Evolutionary conservation across 192 early-diverging fungal species (phyloP).

Genomic region (Coemansia sp.): DNA sequence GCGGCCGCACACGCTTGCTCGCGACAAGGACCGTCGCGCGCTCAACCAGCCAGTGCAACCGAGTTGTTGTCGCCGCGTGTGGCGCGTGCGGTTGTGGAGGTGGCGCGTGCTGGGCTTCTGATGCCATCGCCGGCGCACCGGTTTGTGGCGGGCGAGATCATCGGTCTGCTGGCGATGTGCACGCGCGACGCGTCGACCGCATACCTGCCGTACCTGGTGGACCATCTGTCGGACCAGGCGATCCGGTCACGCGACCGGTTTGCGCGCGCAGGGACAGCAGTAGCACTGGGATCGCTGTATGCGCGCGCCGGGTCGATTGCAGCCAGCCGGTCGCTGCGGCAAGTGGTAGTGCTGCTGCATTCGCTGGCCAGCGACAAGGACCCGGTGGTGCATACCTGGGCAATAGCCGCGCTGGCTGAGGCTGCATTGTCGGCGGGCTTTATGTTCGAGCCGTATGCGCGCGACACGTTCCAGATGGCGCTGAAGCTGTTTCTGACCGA

Average conservation of each 20-base stretch:
- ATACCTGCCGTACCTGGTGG: slow-evolving; percentile 41
- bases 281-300: slow-evolving; percentile 88
- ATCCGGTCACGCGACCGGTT: slow-evolving; percentile 92
- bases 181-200: slow-evolving; percentile 24
- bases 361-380: slow-evolving; percentile 91
- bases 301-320: slow-evolving; percentile 88
- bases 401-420: slow-evolving; percentile 78
- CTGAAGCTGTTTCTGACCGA: slow-evolving; percentile 89
- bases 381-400: slow-evolving; percentile 93
- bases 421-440: slow-evolving; percentile 85
- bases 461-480: slow-evolving; percentile 81
- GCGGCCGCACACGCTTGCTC: slow-evolving; percentile 41
- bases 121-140: slow-evolving; percentile 72
- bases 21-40: no score
- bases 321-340: slow-evolving; percentile 76
- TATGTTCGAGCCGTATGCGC: slow-evolving; percentile 90
- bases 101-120: slow-evolving; percentile 57
- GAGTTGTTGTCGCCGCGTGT: slow-evolving; percentile 80
- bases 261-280: slow-evolving; percentile 86
- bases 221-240: slow-evolving; percentile 60
- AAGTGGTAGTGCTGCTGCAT: slow-evolving; percentile 85
- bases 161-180: slow-evolving; percentile 71
- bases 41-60: slow-evolving; percentile 71
- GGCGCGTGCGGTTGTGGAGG: slow-evolving; percentile 54
- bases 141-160: slow-evolving; percentile 73